phyloP scores from a whole-genome alignment of 345 rosid genomes.

The Ceriops zippeliana region DNA sequence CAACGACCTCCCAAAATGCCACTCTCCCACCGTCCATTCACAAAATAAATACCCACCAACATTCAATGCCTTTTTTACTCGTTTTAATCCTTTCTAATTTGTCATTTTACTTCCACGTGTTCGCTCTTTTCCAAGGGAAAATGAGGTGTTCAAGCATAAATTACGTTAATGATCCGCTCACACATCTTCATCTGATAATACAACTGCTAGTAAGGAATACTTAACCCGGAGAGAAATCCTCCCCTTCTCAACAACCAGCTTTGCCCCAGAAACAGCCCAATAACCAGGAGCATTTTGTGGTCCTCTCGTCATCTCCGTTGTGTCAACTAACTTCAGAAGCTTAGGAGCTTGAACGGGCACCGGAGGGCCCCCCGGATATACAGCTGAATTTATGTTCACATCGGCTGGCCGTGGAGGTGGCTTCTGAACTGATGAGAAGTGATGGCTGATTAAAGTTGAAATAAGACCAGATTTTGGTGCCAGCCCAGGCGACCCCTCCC shows the following conservation, averaged over 20 bases:
- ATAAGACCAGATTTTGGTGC: slow-evolving; percentile 78
- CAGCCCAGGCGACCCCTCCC: slow-evolving; percentile 87
- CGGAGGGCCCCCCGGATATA: slow-evolving; percentile 95
- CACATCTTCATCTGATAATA: slow-evolving; percentile 22
- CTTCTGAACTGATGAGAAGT: slow-evolving; percentile 75
- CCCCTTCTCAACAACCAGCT: slow-evolving; percentile 75
- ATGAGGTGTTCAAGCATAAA: not conserved
- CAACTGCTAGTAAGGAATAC: slow-evolving; percentile 58
- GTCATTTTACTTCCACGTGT: not conserved
- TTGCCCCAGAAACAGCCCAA: slow-evolving; percentile 96
- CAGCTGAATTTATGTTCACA: slow-evolving; percentile 86
- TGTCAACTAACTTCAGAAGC: slow-evolving; percentile 82
- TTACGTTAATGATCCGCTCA: slow-evolving; percentile 9
- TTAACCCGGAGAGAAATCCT: slow-evolving; percentile 83
- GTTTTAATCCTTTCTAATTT: not conserved
- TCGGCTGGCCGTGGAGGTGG: slow-evolving; percentile 82
- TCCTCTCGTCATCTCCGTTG: slow-evolving; percentile 89
- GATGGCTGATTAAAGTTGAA: slow-evolving; percentile 88
- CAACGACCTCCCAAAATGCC: too few relatives aligned
- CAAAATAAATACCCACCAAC: not conserved
- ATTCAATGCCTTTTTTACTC: not conserved
- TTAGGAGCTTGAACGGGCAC: slow-evolving; percentile 79
- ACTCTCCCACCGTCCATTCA: not conserved
- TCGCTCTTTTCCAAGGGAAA: not conserved
- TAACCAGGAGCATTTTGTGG: slow-evolving; percentile 92